Base-by-base conservation (phyloP, 441 rosid species). In the Corymbia citriodora region DNA sequence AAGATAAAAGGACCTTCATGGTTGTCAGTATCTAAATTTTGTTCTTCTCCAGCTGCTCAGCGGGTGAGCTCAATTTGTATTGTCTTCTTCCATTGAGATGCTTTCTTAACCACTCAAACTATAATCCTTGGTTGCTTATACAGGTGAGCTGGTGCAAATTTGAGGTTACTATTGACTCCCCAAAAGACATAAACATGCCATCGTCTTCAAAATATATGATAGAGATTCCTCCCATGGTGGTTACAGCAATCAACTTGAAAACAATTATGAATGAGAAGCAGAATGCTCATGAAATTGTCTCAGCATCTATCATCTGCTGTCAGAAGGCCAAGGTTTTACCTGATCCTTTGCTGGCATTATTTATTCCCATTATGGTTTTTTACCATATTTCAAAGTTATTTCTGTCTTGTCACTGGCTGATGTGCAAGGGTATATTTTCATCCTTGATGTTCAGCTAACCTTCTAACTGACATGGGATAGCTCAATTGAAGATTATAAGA, bases 81-180 rank as follows among this genome's bases (percentile, higher is more conserved):
- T 27, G 88, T 88, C 88, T 79, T 52, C 48, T 91, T 57, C 87
- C 68, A 65, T 88, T 89, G 89, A 63, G 72, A 79, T 25, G 53
- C 85, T 79, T 79, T 79, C 52, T 79, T 79, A 79, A 27, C 10
- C 1, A 53, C 85, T 79, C 85, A 45, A 45, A 7, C 9, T 90
- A 85, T 72, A 81, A 89, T 90, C 31, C 70, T 87, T 89, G 88
- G 87, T 89, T 91, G 89, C 89, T 91, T 93, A 89, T 15, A 88
- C 93, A 97, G 99, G 97, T 97, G 92, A 98, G 99, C 94, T 97
- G 98, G 99, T 98, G 99, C 96, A 97, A 95, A 93, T 97, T 95
- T 94, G 99, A 98, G 95, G 92, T 98, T 85, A 91, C 88, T 91
- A 94, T 96, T 90, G 96, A 95, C 90, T 94, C 94, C 90, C 95